Conservation (phyloP, 169 alveolate species). For the Miamiensis avidus region DNA sequence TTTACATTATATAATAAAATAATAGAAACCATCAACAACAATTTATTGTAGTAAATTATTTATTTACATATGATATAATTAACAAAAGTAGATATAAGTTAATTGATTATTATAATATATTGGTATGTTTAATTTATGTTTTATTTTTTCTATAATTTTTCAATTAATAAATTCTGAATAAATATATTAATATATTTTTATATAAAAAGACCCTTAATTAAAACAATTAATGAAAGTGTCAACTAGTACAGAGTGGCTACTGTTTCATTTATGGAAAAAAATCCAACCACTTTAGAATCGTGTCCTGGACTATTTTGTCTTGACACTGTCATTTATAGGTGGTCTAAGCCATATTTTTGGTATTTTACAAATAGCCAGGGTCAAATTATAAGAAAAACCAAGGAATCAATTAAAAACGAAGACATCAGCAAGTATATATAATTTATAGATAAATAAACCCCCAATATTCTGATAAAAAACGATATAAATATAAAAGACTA, state of each 20-base stretch:
- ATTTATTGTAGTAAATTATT: no score
- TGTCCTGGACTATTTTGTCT: constrained; percentile 66
- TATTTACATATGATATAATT: no score
- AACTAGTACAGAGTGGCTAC: constrained; percentile 70
- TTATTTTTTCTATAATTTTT: no score
- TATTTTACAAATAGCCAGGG: constrained; percentile 68
- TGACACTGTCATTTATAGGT: constrained; percentile 70
- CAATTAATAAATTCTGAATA: no score
- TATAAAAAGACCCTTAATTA: no score
- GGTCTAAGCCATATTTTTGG: constrained; percentile 80
- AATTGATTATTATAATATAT: no score
- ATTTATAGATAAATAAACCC: not conserved
- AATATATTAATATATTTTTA: no score
- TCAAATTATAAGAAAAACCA: constrained; percentile 62
- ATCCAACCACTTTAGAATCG: constrained; percentile 49
- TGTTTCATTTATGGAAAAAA: constrained; percentile 62
- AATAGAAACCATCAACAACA: no score
- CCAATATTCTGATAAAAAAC: not conserved
- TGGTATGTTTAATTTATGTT: no score
- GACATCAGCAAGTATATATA: constrained; percentile 18
- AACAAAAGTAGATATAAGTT: no score
- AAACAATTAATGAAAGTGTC: constrained; percentile 51
- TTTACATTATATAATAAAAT: no score
- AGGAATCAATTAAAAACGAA: constrained; percentile 46
- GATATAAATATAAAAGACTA: not conserved